A percentile compares a stretch with the other conserved stretches of the same genome.
These are phyloP conservation scores for Collybiopsis confluens DNA, from an alignment of 768 basidiomycete genomes.

Conservation along the genomic window DNA sequence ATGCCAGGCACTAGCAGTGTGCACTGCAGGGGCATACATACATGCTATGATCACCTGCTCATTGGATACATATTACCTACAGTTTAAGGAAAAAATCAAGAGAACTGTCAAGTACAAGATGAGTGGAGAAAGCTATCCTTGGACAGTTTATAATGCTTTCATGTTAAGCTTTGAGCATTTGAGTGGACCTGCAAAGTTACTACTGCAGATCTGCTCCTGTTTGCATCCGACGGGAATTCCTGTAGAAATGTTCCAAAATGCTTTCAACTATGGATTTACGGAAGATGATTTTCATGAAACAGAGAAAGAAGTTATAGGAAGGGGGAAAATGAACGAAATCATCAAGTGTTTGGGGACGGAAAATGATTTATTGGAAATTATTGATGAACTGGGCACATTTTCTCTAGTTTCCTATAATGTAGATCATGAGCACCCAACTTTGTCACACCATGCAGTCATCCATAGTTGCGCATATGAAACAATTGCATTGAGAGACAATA, in stretches of 20 bases:
- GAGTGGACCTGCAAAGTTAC: not conserved
- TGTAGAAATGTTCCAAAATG: not conserved
- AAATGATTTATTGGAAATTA: not conserved
- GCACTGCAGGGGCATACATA: not conserved
- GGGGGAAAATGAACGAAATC: too few species aligned
- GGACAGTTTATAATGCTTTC: not conserved
- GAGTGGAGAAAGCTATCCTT: not conserved
- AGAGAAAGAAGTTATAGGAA: not conserved
- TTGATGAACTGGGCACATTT: not conserved
- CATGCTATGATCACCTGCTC: not conserved
- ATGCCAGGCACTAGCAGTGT: not conserved
- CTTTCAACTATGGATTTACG: not conserved
- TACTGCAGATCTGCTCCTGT: not conserved
- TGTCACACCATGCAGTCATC: not conserved
- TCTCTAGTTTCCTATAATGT: not conserved
- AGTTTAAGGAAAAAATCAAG: not conserved
- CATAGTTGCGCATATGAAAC: not conserved
- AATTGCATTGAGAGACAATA: not conserved
- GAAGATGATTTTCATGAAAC: not conserved
- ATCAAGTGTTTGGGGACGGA: not conserved
- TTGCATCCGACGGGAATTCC: not conserved
- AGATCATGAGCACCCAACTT: not conserved
- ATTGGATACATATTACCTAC: not conserved
- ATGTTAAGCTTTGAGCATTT: not conserved
- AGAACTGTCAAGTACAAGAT: not conserved